Base-by-base conservation (phyloP, 202 grass and related monocot genomes). In the Tripidium arundinaceum region DNA sequence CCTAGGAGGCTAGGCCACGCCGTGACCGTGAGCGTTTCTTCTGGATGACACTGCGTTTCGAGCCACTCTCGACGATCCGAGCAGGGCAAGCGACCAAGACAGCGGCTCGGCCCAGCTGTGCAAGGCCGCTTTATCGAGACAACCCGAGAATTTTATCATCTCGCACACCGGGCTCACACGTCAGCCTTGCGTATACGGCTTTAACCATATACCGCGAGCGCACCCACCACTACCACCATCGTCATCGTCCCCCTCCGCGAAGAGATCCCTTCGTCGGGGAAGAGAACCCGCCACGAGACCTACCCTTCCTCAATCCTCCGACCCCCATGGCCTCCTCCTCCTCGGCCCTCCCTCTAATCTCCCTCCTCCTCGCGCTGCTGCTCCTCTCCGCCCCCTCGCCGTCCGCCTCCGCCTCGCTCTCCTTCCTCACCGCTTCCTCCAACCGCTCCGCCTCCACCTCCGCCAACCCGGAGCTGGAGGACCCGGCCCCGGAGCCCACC, bases 331-430 rank as follows among this genome's bases (percentile, higher is more conserved):
- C 62, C 76, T 52, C 43, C n/a, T 67, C 64, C 83, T 89, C 39
- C 4, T 19, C 45, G 28, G 29, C 31, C 76, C 45, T 79, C 31
- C 14, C 70, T 58, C 59, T 62, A 3, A 37, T 78, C 91, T 10
- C 29, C 38, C 2, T 64, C 67, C 40, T 77, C 64, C 83, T 89
- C 39, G 37, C 19, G 40, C 45, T 80, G 62, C 52, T 80, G 19
- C 68, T 94, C 50, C 67, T 87, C 36, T 63, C 52, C 12, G 38
- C 42, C 41, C 83, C 79, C 7, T 68, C 76, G 22, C 57, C 75
- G 47, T 83, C 78, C 2, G 58, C 69, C 52, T 81, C 86, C 46
- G 68, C 72, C 57, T 86, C 78, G 34, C 38, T 90, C 58, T 86
- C 75, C 62, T 61, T 87, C 66, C 63, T 83, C 78, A 37, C 81